phyloP scores from a whole-genome alignment of 345 rosid species.

The Jatropha curcas region DNA sequence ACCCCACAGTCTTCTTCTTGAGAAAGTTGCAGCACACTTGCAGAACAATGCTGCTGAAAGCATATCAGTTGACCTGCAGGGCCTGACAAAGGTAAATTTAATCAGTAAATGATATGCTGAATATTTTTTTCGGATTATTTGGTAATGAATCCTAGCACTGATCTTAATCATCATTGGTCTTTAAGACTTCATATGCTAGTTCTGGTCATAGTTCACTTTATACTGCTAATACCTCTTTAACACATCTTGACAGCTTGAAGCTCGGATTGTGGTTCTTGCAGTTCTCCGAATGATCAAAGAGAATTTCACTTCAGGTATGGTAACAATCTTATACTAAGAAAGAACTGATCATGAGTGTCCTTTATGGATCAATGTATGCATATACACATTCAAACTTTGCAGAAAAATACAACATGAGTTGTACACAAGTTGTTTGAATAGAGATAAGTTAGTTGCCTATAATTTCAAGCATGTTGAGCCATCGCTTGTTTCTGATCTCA shows the following conservation, averaged over 20 bases:
- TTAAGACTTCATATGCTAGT: not conserved
- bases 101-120: constrained; percentile 5
- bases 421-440: not conserved
- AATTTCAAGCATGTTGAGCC: constrained; percentile 4
- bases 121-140: not conserved
- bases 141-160: not conserved
- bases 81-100: constrained; percentile 63
- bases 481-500: constrained; percentile 36
- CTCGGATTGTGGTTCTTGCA: constrained; percentile 88
- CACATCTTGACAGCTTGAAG: constrained; percentile 67
- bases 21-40: constrained; percentile 74
- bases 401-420: not conserved
- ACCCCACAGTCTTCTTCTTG: constrained; percentile 65
- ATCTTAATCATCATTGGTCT: not conserved
- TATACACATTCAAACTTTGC: not conserved
- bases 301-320: constrained; percentile 56
- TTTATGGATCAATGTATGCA: not conserved
- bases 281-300: constrained; percentile 89
- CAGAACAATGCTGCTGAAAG: constrained; percentile 54
- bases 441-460: not conserved
- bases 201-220: not conserved
- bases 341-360: not conserved
- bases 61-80: constrained; percentile 73
- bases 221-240: constrained; percentile 10
- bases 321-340: not conserved